Evolutionary conservation across 306 rosid genomes (phyloP).

Genomic region (Begonia fuchsioides): DNA sequence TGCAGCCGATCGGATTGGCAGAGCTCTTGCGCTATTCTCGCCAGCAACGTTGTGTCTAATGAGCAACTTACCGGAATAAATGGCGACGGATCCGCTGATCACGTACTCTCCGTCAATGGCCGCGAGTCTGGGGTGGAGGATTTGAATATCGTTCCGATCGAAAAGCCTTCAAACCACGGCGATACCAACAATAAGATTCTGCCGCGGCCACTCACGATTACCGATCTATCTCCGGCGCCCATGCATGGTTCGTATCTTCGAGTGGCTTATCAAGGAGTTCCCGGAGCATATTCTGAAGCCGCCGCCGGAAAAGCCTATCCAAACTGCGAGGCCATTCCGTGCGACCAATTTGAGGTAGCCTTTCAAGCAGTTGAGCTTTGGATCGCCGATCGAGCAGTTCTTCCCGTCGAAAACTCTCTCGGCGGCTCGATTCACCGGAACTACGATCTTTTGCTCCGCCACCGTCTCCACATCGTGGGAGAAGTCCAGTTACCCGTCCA

Average conservation of each 20-base stretch:
- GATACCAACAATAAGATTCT: constrained; percentile 16
- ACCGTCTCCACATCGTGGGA: too few species aligned
- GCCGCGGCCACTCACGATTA: constrained; percentile 53
- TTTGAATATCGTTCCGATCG: constrained; percentile 55
- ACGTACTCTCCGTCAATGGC: constrained; percentile 51
- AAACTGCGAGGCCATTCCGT: constrained; percentile 90
- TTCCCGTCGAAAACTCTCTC: constrained; percentile 81
- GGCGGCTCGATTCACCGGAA: constrained; percentile 97
- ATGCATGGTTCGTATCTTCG: constrained; percentile 72
- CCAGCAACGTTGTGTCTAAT: constrained; percentile 61
- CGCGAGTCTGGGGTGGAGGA: constrained; percentile 36
- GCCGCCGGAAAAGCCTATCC: constrained; percentile 94
- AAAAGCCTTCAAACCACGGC: constrained; percentile 9
- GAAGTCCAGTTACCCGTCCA: constrained; percentile 78
- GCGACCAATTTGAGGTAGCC: constrained; percentile 93
- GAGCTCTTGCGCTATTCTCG: constrained; percentile 75
- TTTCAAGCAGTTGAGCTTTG: too few species aligned
- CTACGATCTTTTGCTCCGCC: too few species aligned
- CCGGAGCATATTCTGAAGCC: constrained; percentile 94
- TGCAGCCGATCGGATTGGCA: constrained; percentile 69
- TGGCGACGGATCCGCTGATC: constrained; percentile 10
- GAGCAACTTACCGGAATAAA: constrained; percentile 17
- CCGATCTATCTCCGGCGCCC: too few species aligned
- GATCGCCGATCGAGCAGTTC: constrained; percentile 90
- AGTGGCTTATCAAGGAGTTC: constrained; percentile 92